Conservation (phyloP, 768 basidiomycete genomes). For the Phaeotremella fagi region DNA sequence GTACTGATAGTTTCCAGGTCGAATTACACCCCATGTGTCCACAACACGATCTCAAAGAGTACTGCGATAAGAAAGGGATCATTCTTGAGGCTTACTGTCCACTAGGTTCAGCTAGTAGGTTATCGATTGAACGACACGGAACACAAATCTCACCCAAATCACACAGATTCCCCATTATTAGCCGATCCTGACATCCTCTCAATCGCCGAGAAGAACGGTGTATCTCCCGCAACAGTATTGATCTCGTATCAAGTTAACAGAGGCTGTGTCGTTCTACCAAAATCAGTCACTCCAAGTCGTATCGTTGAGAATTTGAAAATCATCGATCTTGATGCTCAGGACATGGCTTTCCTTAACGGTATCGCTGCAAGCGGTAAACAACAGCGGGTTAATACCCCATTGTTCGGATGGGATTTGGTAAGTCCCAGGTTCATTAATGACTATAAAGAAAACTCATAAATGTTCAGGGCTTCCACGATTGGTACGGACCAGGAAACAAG, state of each 20-base stretch:
- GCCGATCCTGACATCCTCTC: constrained; percentile 31
- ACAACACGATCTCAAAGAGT: constrained; percentile 57
- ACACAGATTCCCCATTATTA: constrained; percentile 32
- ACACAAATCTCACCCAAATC: no score
- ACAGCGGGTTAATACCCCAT: constrained; percentile 35
- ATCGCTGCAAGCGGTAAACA: constrained; percentile 38
- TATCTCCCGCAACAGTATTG: constrained; percentile 39
- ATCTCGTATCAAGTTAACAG: constrained; percentile 38
- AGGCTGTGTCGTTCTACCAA: constrained; percentile 42
- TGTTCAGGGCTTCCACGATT: constrained; percentile 34
- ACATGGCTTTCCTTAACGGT: constrained; percentile 32
- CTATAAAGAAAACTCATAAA: background rate
- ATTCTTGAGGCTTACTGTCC: constrained; percentile 65
- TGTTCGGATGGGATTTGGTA: constrained; percentile 38
- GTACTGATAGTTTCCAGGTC: no score
- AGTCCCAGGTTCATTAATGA: background rate
- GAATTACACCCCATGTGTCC: constrained; percentile 68
- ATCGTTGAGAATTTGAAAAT: constrained; percentile 40
- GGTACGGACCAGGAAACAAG: constrained; percentile 43
- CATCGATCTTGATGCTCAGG: constrained; percentile 34
- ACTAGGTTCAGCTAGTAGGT: constrained; percentile 48
- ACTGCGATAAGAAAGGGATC: constrained; percentile 59
- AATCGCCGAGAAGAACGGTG: constrained; percentile 40
- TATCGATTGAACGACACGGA: background rate
- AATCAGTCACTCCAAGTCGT: constrained; percentile 37